Percentiles rank a stretch among this genome's conserved stretches.
Conservation (phyloP, 2,329 filamentous ascomycete species). For the Aspergillus aculeatinus region DNA sequence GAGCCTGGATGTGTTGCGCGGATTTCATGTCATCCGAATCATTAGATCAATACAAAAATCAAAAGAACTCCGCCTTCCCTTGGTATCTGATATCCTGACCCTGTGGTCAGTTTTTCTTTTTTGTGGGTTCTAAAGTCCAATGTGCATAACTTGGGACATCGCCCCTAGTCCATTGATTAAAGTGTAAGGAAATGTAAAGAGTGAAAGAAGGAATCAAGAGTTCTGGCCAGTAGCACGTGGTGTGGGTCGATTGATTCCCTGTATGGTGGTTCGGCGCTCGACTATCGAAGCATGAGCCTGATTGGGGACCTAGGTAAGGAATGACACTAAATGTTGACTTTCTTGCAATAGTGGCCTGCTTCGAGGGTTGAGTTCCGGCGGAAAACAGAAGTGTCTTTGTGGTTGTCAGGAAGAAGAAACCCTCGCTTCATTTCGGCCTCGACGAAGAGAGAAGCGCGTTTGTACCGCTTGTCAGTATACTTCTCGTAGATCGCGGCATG, state of each 20-base stretch:
- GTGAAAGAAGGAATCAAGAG: background rate
- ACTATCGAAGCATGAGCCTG: slow-evolving; percentile 10
- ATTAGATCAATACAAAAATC: slow-evolving; percentile 17
- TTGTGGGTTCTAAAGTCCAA: slow-evolving; percentile 18
- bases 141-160: slow-evolving; percentile 12
- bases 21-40: slow-evolving; percentile 19
- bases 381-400: slow-evolving; percentile 17
- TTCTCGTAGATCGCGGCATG: slow-evolving; percentile 89
- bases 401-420: slow-evolving; percentile 51
- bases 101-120: slow-evolving; percentile 10
- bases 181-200: background rate
- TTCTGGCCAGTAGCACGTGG: background rate
- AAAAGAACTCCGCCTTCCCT: slow-evolving; percentile 18
- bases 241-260: background rate
- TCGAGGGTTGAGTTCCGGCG: slow-evolving; percentile 16
- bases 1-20: slow-evolving; percentile 12
- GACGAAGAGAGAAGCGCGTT: slow-evolving; percentile 77
- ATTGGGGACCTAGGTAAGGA: slow-evolving; percentile 7
- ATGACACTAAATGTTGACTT: slow-evolving; percentile 14
- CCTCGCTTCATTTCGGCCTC: slow-evolving; percentile 67
- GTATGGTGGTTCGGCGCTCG: background rate
- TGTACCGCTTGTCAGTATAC: slow-evolving; percentile 84
- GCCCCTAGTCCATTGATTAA: background rate
- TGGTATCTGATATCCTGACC: slow-evolving; percentile 14
- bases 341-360: slow-evolving; percentile 20